Evolutionary conservation across 768 basidiomycete genomes (phyloP).

Genomic region (Bullera alba): DNA sequence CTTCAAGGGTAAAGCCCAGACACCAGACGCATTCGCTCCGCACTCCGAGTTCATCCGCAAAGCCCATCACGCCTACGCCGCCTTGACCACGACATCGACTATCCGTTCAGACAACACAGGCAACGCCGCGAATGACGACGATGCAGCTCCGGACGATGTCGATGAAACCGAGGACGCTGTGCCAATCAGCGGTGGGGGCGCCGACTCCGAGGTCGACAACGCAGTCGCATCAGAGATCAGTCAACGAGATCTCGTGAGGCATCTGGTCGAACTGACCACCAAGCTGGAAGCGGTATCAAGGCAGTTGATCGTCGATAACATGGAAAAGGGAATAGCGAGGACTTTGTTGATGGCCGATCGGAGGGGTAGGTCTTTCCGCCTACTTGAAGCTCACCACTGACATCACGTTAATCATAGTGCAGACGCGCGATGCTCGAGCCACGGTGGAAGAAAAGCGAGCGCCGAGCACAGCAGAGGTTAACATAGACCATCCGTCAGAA

Average conservation of each 20-base stretch:
- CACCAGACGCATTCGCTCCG: conserved; percentile 20
- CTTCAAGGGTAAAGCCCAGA: conserved; percentile 4
- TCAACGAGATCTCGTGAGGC: conserved; percentile 11
- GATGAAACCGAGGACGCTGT: background rate
- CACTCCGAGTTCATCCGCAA: conserved; percentile 34
- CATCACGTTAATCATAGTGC: conserved; percentile 21
- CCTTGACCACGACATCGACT: conserved; percentile 12
- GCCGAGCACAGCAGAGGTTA: too few relatives aligned
- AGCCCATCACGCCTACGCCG: conserved; percentile 24
- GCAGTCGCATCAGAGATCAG: background rate
- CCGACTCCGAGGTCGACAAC: background rate
- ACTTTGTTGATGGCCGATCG: conserved; percentile 42
- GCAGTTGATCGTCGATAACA: conserved; percentile 35
- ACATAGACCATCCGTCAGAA: too few relatives aligned
- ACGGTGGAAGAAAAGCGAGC: too few relatives aligned
- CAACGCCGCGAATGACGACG: background rate
- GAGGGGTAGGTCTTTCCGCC: conserved; percentile 26
- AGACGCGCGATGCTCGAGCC: conserved; percentile 38
- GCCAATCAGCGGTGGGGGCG: background rate
- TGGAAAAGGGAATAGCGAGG: conserved; percentile 38
- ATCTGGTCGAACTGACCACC: conserved; percentile 23
- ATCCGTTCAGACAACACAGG: background rate
- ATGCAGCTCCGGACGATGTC: background rate
- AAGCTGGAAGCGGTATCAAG: conserved; percentile 39
- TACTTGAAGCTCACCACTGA: background rate